Evolutionary conservation across 225 moss, liverwort and hornwort genomes (phyloP), one percentile per base, ranked within the genome.

Genomic region (Marchantia polymorpha): DNA sequence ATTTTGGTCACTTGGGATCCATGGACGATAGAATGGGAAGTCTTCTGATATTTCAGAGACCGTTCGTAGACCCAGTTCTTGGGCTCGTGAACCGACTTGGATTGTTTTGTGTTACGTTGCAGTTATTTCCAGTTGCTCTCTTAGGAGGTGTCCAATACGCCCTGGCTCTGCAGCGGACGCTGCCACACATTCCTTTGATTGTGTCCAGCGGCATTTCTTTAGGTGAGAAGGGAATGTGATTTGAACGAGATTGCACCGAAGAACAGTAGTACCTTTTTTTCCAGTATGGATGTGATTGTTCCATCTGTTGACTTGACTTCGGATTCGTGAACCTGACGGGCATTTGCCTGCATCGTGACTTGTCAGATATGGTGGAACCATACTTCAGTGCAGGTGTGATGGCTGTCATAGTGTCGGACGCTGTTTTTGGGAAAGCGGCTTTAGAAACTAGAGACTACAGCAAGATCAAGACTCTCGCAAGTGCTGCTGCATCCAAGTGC

Each of bases 361-460:
- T 15, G 7, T 59, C 84, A 96, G 96, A 89, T 77, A 84, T 77
- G 83, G 85, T 91, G 74, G 90, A 88, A 72, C 73, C 86, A 51
- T 96, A 92, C 77, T 75, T 91, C 49, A 72, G 78, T 67, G 85
- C 89, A 75, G 96, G 96, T 64, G 87, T 91, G 31, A 84, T 82
- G 9, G 94, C 96, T 52, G 94, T 92, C 53, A 83, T 96, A 30
- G 54, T 89, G 50, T 92, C 94, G 10, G 94, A 96, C 81, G 89
- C 89, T 23, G 81, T 94, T 49, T 96, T 96, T 65, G 86, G 87
- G 30, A 93, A 88, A 79, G 69, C 64, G 53, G 87, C 92, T 8
- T 81, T 93, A 76, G 82, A 83, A 22, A 82, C 69, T 16, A 83
- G 78, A 79, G 90, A 91, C 79, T 90, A 84, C 58, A 67, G 73